Evolutionary conservation across 257 asterid genomes (phyloP).

Genomic region (Fraxinus anomala): DNA sequence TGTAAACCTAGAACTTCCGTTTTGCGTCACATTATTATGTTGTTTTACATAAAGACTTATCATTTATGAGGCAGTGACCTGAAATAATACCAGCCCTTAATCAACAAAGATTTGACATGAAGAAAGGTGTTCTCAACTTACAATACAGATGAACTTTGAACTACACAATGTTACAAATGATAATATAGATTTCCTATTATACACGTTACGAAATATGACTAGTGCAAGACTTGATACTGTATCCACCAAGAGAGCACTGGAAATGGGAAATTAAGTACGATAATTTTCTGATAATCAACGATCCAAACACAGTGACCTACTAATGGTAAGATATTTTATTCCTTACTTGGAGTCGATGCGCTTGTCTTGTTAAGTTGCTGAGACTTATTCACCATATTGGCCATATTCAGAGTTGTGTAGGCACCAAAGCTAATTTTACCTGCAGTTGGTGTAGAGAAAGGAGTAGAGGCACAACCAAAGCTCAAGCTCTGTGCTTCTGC

Average conservation of each 20-base stretch:
- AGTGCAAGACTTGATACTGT: too few species aligned
- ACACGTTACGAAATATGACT: neutral
- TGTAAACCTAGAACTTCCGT: too few species aligned
- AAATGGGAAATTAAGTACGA: neutral
- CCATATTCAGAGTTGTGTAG: slow-evolving; percentile 24
- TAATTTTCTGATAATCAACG: neutral
- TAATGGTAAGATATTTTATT: neutral
- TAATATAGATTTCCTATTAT: neutral
- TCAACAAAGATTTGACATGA: too few species aligned
- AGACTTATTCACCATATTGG: slow-evolving; percentile 29
- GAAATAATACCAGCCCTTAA: too few species aligned
- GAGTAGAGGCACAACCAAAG: neutral
- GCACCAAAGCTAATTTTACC: slow-evolving; percentile 18
- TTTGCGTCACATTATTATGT: too few species aligned
- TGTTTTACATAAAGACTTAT: too few species aligned
- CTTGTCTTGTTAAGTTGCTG: slow-evolving; percentile 20
- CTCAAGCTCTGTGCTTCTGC: neutral
- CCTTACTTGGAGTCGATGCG: neutral
- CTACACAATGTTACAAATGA: neutral
- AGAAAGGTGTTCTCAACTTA: neutral
- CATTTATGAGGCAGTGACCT: too few species aligned
- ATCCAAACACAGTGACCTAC: neutral
- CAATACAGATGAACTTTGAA: neutral
- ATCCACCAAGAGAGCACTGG: neutral
- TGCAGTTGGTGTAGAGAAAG: neutral